Conservation (phyloP, 2,329 filamentous ascomycete species). For the Diaporthe sp. region DNA sequence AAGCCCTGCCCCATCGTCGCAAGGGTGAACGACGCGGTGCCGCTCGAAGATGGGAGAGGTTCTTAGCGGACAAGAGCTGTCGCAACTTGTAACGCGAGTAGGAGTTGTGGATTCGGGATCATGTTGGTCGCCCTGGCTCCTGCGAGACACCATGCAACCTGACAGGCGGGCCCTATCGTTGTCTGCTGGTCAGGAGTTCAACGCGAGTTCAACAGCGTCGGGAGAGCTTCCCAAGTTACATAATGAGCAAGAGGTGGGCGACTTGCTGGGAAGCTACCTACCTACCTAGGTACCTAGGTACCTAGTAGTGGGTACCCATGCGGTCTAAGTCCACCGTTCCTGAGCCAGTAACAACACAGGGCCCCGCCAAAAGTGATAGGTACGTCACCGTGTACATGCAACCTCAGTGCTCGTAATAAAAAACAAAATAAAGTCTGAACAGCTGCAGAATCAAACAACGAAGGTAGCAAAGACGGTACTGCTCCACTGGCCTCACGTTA, state of each 20-base stretch:
- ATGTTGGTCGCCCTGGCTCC: conserved; percentile 30
- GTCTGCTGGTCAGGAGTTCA: background rate
- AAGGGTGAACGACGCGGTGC: background rate
- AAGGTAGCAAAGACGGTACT: background rate
- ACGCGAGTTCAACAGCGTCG: background rate
- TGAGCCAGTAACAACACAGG: conserved; percentile 5
- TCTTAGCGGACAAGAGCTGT: conserved; percentile 35
- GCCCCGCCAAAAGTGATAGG: background rate
- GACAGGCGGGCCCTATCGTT: background rate
- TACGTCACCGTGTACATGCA: background rate
- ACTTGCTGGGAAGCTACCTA: conserved; percentile 4
- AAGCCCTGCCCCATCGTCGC: conserved; percentile 92
- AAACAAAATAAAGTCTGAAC: background rate
- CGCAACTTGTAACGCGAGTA: conserved; percentile 32
- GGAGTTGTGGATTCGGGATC: background rate
- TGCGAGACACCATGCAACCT: conserved; percentile 2
- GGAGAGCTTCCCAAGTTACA: background rate
- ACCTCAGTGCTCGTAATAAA: no score
- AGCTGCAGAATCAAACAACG: background rate
- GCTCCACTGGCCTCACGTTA: background rate
- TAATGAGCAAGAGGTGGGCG: background rate
- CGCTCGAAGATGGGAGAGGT: conserved; percentile 1
- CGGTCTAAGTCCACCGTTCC: background rate
- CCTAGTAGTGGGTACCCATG: background rate
- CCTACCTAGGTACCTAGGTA: background rate